phyloP scores from a whole-genome alignment of 2,329 filamentous ascomycete species.

The Xylaria sp. region DNA sequence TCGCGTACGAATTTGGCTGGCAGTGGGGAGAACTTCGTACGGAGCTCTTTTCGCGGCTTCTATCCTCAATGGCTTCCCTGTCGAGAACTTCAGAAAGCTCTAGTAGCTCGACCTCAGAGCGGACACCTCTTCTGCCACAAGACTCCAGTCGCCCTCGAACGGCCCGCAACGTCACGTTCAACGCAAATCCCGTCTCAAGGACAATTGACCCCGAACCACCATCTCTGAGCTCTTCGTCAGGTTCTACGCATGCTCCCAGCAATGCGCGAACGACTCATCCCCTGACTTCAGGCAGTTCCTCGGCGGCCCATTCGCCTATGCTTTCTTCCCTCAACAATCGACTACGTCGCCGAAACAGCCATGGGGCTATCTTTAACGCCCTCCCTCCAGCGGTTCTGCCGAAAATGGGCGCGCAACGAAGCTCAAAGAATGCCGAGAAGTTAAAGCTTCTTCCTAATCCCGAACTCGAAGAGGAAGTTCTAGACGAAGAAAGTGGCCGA shows the following conservation, averaged over 20 bases:
- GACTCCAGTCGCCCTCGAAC: conserved; percentile 56
- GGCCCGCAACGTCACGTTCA: conserved; percentile 79
- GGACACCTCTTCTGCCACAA: conserved; percentile 49
- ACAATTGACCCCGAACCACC: conserved; percentile 65
- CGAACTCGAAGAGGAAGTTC: conserved; percentile 75
- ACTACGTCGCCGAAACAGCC: conserved; percentile 85
- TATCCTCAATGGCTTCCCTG: conserved; percentile 44
- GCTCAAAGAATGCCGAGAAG: conserved; percentile 95
- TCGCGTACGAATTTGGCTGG: conserved; percentile 1
- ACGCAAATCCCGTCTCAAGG: conserved; percentile 73
- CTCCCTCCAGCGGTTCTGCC: conserved; percentile 56
- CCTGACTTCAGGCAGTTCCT: conserved; percentile 45
- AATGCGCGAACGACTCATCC: conserved; percentile 47
- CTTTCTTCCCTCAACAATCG: conserved; percentile 88
- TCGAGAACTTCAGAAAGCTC: conserved; percentile 42
- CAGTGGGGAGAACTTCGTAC: conserved; percentile 8
- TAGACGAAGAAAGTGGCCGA: conserved; percentile 88
- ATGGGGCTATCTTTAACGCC: conserved; percentile 67
- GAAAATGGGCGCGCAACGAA: conserved; percentile 94
- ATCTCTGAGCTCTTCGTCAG: conserved; percentile 47
- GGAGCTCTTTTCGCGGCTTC: conserved; percentile 16
- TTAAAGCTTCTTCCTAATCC: conserved; percentile 96
- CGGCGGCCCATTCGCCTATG: conserved; percentile 63
- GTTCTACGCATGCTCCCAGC: conserved; percentile 51
- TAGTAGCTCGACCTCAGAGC: conserved; percentile 43